A percentile compares a stretch with the other conserved stretches of the same genome.
These are phyloP conservation scores for Beauveria sp. DNA, from an alignment of 2,329 filamentous ascomycete species.

Conservation along the genomic window DNA sequence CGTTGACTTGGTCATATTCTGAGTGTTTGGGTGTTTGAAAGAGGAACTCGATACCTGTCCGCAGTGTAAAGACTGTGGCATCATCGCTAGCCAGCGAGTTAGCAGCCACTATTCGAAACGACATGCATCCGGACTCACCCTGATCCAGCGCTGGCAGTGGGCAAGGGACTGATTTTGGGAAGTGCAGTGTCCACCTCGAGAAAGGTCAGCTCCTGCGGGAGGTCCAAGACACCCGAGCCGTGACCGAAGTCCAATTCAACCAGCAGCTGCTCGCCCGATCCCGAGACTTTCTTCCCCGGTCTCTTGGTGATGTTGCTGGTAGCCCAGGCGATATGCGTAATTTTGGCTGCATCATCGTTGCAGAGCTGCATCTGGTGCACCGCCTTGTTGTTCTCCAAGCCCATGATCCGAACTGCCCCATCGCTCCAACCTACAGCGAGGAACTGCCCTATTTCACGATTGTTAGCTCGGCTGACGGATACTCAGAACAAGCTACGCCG, in stretches of 20 bases:
- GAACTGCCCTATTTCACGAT: constrained; percentile 51
- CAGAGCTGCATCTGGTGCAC: constrained; percentile 61
- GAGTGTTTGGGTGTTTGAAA: constrained; percentile 56
- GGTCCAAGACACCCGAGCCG: constrained; percentile 34
- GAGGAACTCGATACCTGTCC: constrained; percentile 61
- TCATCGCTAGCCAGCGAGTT: constrained; percentile 34
- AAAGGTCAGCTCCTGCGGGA: constrained; percentile 67
- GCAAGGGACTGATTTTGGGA: constrained; percentile 67
- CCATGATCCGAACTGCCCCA: constrained; percentile 67
- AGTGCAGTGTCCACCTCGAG: constrained; percentile 70
- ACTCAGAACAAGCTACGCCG: background rate
- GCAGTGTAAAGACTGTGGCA: constrained; percentile 59
- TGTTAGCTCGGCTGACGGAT: constrained; percentile 13
- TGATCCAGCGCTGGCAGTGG: constrained; percentile 50
- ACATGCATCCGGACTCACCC: constrained; percentile 39
- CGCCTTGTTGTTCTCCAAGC: constrained; percentile 72
- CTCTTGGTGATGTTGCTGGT: constrained; percentile 34
- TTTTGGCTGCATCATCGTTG: constrained; percentile 32
- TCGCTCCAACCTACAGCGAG: constrained; percentile 81
- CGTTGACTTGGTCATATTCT: constrained; percentile 67
- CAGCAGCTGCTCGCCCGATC: background rate
- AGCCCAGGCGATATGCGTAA: constrained; percentile 49
- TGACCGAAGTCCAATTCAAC: background rate
- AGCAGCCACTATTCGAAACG: background rate
- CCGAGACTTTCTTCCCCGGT: constrained; percentile 17